Evolutionary conservation across 2,329 filamentous ascomycete genomes (phyloP).

Genomic region (Aspergillus novoparasiticus): DNA sequence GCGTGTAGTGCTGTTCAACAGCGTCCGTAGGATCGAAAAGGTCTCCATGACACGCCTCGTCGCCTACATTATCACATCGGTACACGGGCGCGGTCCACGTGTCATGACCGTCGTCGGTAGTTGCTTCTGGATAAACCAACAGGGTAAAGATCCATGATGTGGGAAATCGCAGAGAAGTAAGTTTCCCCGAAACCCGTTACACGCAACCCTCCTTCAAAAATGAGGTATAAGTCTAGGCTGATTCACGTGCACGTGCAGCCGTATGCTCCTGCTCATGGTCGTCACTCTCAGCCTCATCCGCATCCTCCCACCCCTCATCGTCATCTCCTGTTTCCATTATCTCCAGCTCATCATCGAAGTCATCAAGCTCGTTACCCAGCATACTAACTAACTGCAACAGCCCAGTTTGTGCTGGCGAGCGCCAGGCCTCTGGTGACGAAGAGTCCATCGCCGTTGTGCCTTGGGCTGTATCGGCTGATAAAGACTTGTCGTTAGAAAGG

Average conservation of each 20-base stretch:
- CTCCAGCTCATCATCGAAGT: conserved; percentile 9
- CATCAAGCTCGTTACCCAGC: conserved; percentile 26
- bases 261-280: conserved; percentile 2
- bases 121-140: not conserved
- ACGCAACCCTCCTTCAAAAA: not conserved
- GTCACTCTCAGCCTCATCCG: conserved; percentile 2
- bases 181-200: not conserved
- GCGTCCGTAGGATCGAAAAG: not conserved
- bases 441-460: not conserved
- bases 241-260: not conserved
- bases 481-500: conserved; percentile 12
- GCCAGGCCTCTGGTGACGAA: conserved; percentile 20
- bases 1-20: not conserved
- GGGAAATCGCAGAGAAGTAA: not conserved
- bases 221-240: not conserved
- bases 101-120: not conserved
- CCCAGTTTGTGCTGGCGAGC: conserved; percentile 26
- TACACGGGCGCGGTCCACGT: not conserved
- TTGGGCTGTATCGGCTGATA: conserved; percentile 2
- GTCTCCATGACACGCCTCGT: not conserved
- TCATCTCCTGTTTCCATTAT: not conserved
- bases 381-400: conserved; percentile 30
- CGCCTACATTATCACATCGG: not conserved
- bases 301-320: conserved; percentile 9
- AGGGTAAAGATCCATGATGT: not conserved